Percentiles rank a stretch among this genome's conserved stretches.
These are phyloP conservation scores for Sutorius australiensis DNA, from an alignment of 768 basidiomycete species.

Conservation along the genomic window DNA sequence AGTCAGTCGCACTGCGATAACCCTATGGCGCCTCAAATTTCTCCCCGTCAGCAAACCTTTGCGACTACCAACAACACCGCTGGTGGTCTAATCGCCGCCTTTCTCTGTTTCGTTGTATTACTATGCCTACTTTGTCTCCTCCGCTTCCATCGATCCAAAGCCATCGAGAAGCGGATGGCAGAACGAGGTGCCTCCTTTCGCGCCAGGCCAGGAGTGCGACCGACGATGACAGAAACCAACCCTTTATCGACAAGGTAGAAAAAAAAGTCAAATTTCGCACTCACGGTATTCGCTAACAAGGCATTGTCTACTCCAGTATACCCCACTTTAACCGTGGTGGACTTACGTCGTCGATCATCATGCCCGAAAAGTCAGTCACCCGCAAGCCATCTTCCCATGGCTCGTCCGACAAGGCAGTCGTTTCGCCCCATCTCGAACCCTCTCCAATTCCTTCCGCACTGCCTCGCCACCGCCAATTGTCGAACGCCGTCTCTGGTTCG, in stretches of 20 bases:
- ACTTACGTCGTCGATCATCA: constrained; percentile 43
- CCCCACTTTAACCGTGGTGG: constrained; percentile 41
- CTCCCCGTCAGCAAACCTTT: constrained; percentile 3
- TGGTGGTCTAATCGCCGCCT: constrained; percentile 38
- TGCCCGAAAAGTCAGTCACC: constrained; percentile 50
- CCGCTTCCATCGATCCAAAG: constrained; percentile 40
- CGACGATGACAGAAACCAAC: constrained; percentile 5
- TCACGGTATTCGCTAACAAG: neutral
- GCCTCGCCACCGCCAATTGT: constrained; percentile 10
- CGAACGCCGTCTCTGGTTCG: constrained; percentile 12
- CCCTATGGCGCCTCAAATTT: constrained; percentile 19
- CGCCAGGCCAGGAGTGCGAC: constrained; percentile 2
- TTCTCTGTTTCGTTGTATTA: constrained; percentile 22
- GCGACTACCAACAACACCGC: constrained; percentile 36
- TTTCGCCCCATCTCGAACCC: constrained; percentile 37
- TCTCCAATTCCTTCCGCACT: constrained; percentile 40
- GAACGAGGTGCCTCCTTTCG: constrained; percentile 39
- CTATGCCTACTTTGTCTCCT: constrained; percentile 36
- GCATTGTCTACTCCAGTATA: constrained; percentile 4
- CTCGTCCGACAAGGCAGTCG: constrained; percentile 42
- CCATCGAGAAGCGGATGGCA: constrained; percentile 35
- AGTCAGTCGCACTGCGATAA: neutral
- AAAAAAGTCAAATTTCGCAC: neutral
- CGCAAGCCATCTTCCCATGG: constrained; percentile 38
- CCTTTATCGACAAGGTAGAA: constrained; percentile 13